Conservation (phyloP, 2,329 filamentous ascomycete genomes). For the Xylaria sp. region DNA sequence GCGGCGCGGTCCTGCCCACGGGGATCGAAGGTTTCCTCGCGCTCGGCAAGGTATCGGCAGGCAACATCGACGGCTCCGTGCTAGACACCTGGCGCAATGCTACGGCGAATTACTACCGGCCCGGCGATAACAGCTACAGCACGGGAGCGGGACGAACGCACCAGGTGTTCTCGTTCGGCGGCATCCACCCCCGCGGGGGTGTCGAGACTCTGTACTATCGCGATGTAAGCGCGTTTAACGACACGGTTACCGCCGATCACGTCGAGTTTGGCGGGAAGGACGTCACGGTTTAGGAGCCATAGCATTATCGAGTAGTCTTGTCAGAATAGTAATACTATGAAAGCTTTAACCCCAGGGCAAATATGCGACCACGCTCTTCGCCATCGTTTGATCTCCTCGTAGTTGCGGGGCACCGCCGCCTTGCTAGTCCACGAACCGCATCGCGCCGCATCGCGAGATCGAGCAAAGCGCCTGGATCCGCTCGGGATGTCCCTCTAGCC, state of each 20-base stretch:
- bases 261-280: slow-evolving; percentile 5
- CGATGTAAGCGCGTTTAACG: slow-evolving; percentile 50
- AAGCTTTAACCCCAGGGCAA: not conserved
- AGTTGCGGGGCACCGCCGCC: too few species aligned
- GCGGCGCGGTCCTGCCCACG: slow-evolving; percentile 57
- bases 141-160: slow-evolving; percentile 60
- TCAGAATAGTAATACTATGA: slow-evolving; percentile 7
- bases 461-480: not conserved
- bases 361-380: not conserved
- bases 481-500: slow-evolving; percentile 4
- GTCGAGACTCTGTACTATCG: slow-evolving; percentile 60
- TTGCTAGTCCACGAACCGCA: slow-evolving; percentile 15
- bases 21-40: slow-evolving; percentile 63
- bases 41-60: slow-evolving; percentile 38
- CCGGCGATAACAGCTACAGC: slow-evolving; percentile 51
- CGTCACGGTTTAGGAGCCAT: not conserved
- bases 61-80: slow-evolving; percentile 30
- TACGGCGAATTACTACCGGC: slow-evolving; percentile 59
- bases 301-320: not conserved
- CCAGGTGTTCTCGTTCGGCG: slow-evolving; percentile 63
- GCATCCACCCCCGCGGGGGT: slow-evolving; percentile 41
- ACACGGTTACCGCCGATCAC: slow-evolving; percentile 33
- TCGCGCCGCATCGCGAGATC: slow-evolving; percentile 7
- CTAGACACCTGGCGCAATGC: slow-evolving; percentile 62
- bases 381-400: too few species aligned